These are phyloP conservation scores for Tieghemostelium lacteum DNA, from an alignment of 78 protist species.

Conservation along the genomic window DNA sequence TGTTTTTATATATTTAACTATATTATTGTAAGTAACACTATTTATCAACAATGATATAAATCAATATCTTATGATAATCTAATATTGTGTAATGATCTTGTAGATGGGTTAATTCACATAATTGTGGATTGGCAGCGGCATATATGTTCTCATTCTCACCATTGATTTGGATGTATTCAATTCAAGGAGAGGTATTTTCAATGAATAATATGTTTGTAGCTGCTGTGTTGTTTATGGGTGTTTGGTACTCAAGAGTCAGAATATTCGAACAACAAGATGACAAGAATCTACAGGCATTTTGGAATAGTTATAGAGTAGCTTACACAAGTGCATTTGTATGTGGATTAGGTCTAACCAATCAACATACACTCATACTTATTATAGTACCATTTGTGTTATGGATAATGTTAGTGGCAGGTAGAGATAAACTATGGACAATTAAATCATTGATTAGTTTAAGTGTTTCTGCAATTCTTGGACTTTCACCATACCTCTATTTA, in stretches of 20 bases:
- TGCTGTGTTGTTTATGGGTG: conserved; percentile 26
- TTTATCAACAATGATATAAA: not conserved
- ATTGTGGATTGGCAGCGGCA: conserved; percentile 58
- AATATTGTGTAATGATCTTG: not conserved
- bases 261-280: conserved; percentile 59
- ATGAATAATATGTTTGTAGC: conserved; percentile 83
- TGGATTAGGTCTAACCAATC: conserved; percentile 86
- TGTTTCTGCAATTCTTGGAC: conserved; percentile 49
- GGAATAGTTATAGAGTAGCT: conserved; percentile 54
- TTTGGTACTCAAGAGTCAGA: conserved; percentile 48
- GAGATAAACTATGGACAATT: conserved; percentile 39
- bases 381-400: conserved; percentile 74
- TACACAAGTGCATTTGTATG: conserved; percentile 69
- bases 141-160: conserved; percentile 80
- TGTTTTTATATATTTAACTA: conserved; percentile 39
- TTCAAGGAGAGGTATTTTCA: conserved; percentile 88
- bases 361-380: conserved; percentile 86
- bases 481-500: conserved; percentile 83
- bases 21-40: conserved; percentile 30
- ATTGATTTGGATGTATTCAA: conserved; percentile 85
- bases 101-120: conserved; percentile 48
- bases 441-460: not conserved
- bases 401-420: conserved; percentile 49
- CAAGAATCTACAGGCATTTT: conserved; percentile 29
- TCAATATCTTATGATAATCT: not conserved